Base-by-base conservation (phyloP, 345 rosid species). In the Clausena lansium region DNA sequence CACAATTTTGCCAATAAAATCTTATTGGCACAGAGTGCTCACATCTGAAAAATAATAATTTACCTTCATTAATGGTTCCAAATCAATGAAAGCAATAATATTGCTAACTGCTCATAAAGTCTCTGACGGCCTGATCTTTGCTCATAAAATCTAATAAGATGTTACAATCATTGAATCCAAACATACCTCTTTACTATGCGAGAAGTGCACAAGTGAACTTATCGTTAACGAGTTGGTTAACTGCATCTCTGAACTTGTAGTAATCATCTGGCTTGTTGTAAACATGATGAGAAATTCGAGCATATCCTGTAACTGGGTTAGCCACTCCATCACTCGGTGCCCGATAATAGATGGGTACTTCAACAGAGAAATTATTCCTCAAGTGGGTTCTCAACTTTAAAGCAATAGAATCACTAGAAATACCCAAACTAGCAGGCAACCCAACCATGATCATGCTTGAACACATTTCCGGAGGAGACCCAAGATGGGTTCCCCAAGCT, bases 361-460 rank as follows among this genome's bases (percentile, higher is more conserved):
- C 99, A 80, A 96, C 83, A 13, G 80, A 61, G 85, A 85, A 87
- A 66, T 36, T 82, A 2, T 84, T 92, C 79, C 99, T 89, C 85
- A 96, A 87, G 81, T 85, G 83, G 3, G 83, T 79, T 77, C 97
- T 88, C 27, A 96, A 86, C 66, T 78, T 87, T 81, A 81, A 66
- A 71, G 88, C 82, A 84, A 91, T 91, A 0, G 81, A 80, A 7
- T 87, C 92, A 72, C 87, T 83, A 5, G 77, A 69, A 75, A 92
- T 89, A 14, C 80, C 85, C 86, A 92, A 84, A 73, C 88, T 83
- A 20, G 89, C 84, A 17, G 99, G 99, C 81, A 96, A 82, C 0
- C 98, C 95, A 1, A 94, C 93, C 99, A 96, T 96, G 74, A 89
- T 80, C 98, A 92, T 94, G 79, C 91, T 89, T 1, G 92, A 80